Percentiles rank a stretch among this genome's conserved stretches.
These are phyloP conservation scores for Suhomyces chickasaworum DNA, from an alignment of 1,139 yeast species.

Conservation along the genomic window DNA sequence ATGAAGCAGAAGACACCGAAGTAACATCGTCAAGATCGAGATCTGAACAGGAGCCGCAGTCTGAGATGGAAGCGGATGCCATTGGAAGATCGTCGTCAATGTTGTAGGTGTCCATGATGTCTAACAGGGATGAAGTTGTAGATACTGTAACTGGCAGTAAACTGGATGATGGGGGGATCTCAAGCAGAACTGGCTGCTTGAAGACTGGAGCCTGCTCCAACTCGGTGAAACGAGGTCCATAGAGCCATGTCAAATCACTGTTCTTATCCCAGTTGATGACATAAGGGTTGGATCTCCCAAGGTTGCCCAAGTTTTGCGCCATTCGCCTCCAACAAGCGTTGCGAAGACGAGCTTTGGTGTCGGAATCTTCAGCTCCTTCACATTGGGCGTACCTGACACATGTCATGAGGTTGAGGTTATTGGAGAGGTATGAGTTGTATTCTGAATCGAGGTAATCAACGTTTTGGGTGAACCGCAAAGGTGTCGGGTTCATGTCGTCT, in stretches of 20 bases:
- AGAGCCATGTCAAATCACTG: constrained; percentile 50
- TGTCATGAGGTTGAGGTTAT: constrained; percentile 18
- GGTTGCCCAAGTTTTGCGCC: constrained; percentile 33
- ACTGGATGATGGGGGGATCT: background rate
- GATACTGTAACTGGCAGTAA: background rate
- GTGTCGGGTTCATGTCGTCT: constrained; percentile 8
- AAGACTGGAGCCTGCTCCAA: background rate
- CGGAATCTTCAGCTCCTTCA: background rate
- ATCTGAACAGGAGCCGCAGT: constrained; percentile 9
- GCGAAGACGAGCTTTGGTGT: constrained; percentile 23
- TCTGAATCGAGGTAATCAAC: constrained; percentile 35
- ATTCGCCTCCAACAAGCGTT: constrained; percentile 49
- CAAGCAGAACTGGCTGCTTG: background rate
- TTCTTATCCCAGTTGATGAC: constrained; percentile 47
- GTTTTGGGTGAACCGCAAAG: constrained; percentile 28
- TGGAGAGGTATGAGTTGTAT: constrained; percentile 17
- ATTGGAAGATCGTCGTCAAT: constrained; percentile 11
- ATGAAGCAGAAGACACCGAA: constrained; percentile 14
- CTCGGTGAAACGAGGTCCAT: constrained; percentile 39
- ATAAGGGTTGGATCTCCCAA: constrained; percentile 37
- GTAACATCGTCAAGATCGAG: constrained; percentile 13
- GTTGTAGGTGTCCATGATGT: background rate
- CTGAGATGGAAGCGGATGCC: constrained; percentile 10
- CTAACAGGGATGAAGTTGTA: background rate
- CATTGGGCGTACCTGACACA: constrained; percentile 9